These are phyloP conservation scores for Cucumis hystrix DNA, from an alignment of 306 rosid genomes.

Conservation along the genomic window DNA sequence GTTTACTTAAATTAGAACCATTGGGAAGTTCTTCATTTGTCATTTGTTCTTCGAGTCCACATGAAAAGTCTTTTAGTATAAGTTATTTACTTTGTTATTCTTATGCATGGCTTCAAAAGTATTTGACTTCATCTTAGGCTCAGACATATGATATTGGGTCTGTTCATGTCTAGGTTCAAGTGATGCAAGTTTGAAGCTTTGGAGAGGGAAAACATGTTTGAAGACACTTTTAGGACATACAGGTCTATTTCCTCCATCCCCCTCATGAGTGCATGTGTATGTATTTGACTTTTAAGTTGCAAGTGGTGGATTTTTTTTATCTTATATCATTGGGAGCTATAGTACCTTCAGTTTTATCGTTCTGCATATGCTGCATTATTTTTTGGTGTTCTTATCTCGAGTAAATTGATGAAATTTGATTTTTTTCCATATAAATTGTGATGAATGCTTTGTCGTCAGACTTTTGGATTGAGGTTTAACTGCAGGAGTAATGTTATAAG, in stretches of 20 bases:
- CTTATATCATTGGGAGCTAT: not conserved
- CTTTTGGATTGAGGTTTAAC: not conserved
- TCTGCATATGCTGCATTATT: not conserved
- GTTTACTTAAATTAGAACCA: not conserved
- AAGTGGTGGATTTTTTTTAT: not conserved
- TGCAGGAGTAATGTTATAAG: not conserved
- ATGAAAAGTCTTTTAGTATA: not conserved
- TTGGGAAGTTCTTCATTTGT: not conserved
- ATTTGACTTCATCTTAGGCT: not conserved
- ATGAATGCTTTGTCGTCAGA: not conserved
- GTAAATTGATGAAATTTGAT: not conserved
- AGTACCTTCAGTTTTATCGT: not conserved
- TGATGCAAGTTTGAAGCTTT: conserved; percentile 72
- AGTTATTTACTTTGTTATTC: not conserved
- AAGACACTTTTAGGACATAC: conserved; percentile 79
- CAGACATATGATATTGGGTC: conserved; percentile 15
- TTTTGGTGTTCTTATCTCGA: not conserved
- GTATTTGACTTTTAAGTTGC: not conserved
- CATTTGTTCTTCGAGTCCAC: not conserved
- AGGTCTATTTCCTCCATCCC: conserved; percentile 23
- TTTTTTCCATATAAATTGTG: not conserved
- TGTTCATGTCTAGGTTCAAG: conserved; percentile 54
- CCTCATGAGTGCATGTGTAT: not conserved
- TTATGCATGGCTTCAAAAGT: not conserved
- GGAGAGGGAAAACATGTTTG: conserved; percentile 73